Evolutionary conservation across 2,329 filamentous ascomycete species (phyloP).

Genomic region (Aspergillus sp.): DNA sequence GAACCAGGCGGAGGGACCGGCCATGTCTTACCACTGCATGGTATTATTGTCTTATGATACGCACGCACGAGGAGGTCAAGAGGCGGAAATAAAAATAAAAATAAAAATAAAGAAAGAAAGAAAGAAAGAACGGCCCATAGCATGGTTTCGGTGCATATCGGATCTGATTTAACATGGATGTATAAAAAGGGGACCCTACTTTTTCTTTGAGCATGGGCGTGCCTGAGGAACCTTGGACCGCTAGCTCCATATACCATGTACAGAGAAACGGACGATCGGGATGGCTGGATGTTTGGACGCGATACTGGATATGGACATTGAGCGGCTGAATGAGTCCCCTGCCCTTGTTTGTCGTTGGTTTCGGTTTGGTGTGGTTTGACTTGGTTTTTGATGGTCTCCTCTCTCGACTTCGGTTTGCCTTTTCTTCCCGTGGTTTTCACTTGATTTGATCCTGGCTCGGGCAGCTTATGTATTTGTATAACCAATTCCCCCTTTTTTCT

Average conservation of each 20-base stretch:
- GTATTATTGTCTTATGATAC: slow-evolving; percentile 1
- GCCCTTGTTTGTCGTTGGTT: slow-evolving; percentile 5
- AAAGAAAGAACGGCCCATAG: neutral
- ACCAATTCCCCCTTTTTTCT: slow-evolving; percentile 16
- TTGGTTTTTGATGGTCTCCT: neutral
- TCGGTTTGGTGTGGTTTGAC: slow-evolving; percentile 7
- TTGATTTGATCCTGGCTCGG: slow-evolving; percentile 13
- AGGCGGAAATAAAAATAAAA: neutral
- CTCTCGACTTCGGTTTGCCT: neutral
- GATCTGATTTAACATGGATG: too few relatives aligned
- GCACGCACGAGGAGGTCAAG: neutral
- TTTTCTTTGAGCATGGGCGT: neutral
- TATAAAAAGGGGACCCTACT: neutral
- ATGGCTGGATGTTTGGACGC: neutral
- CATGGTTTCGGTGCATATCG: too few relatives aligned
- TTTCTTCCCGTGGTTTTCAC: slow-evolving; percentile 17
- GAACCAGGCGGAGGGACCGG: slow-evolving; percentile 10
- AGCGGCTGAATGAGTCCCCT: slow-evolving; percentile 3
- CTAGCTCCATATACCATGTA: neutral
- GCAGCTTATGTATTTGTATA: slow-evolving; percentile 32
- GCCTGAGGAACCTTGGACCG: neutral
- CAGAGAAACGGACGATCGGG: neutral
- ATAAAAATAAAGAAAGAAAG: neutral
- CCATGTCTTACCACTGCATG: slow-evolving; percentile 2
- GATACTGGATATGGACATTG: neutral